These are phyloP conservation scores for Phaffia rhodozyma DNA, from an alignment of 1,284 basidiomycete species.

Conservation along the genomic window DNA sequence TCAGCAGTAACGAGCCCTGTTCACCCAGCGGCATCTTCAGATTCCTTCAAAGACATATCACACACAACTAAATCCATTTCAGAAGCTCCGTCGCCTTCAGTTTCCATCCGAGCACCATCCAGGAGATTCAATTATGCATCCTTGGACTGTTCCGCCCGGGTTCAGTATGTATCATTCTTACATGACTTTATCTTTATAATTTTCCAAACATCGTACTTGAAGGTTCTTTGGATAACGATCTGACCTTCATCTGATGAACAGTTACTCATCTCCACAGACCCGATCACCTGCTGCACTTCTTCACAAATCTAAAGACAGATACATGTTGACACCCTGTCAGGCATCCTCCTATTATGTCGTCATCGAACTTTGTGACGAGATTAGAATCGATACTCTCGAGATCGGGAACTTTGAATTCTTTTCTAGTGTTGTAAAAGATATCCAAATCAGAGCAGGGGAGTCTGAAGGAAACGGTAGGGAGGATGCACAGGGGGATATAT, in stretches of 20 bases:
- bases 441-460: constrained; percentile 73
- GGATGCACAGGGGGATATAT: constrained; percentile 40
- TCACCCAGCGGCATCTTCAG: neutral
- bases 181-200: neutral
- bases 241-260: neutral
- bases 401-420: constrained; percentile 98
- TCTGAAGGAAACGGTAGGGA: constrained; percentile 59
- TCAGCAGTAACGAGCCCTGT: neutral
- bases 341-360: constrained; percentile 62
- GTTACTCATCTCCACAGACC: constrained; percentile 59
- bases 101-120: constrained; percentile 30
- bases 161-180: constrained; percentile 41
- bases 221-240: neutral
- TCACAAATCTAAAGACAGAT: constrained; percentile 79
- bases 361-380: constrained; percentile 94
- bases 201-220: neutral
- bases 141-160: constrained; percentile 81
- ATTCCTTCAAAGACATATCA: neutral
- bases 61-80: constrained; percentile 9
- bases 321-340: constrained; percentile 92
- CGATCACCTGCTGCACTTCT: constrained; percentile 77
- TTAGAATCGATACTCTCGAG: constrained; percentile 88
- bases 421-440: constrained; percentile 88
- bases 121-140: constrained; percentile 81
- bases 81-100: constrained; percentile 31